A percentile compares a stretch with the other conserved stretches of the same genome.
Evolutionary conservation across 1,284 basidiomycete genomes (phyloP).

Genomic region (Kwoniella shivajii): DNA sequence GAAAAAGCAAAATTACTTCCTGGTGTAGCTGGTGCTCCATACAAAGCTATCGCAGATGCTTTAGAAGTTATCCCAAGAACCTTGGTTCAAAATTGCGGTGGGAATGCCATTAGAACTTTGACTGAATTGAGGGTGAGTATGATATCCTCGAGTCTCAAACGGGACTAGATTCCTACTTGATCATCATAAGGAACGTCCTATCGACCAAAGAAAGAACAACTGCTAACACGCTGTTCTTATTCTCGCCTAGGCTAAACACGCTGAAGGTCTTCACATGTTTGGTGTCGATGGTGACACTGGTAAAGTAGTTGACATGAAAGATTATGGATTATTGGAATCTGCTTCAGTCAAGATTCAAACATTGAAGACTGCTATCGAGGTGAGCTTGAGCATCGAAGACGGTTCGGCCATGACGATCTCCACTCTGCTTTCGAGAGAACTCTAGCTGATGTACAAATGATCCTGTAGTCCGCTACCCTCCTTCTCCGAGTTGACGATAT

Average conservation of each 20-base stretch:
- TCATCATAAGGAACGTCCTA: no score
- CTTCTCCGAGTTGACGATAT: slow-evolving; percentile 93
- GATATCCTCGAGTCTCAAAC: no score
- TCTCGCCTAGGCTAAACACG: slow-evolving; percentile 80
- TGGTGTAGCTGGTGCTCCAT: slow-evolving; percentile 87
- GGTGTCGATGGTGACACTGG: slow-evolving; percentile 95
- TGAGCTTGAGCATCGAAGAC: slow-evolving; percentile 36
- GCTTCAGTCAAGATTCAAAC: slow-evolving; percentile 98
- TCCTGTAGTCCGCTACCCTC: slow-evolving; percentile 75
- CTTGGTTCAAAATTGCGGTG: slow-evolving; percentile 92
- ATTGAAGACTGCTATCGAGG: slow-evolving; percentile 95
- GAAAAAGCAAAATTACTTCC: slow-evolving; percentile 75
- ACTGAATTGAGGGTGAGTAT: slow-evolving; percentile 80
- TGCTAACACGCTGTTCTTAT: background rate
- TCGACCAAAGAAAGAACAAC: no score
- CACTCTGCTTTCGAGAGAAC: background rate
- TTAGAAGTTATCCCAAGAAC: slow-evolving; percentile 98
- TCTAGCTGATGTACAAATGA: slow-evolving; percentile 10
- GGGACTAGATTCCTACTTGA: no score
- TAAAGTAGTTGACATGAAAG: slow-evolving; percentile 93
- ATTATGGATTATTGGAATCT: slow-evolving; percentile 89
- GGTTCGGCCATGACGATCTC: no score
- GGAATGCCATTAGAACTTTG: slow-evolving; percentile 88
- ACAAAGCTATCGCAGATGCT: slow-evolving; percentile 89
- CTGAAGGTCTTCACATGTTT: slow-evolving; percentile 84